Evolutionary conservation across 331 rosid species (phyloP), one percentile per base, ranked within the genome.

Genomic region (Malus hybrid): DNA sequence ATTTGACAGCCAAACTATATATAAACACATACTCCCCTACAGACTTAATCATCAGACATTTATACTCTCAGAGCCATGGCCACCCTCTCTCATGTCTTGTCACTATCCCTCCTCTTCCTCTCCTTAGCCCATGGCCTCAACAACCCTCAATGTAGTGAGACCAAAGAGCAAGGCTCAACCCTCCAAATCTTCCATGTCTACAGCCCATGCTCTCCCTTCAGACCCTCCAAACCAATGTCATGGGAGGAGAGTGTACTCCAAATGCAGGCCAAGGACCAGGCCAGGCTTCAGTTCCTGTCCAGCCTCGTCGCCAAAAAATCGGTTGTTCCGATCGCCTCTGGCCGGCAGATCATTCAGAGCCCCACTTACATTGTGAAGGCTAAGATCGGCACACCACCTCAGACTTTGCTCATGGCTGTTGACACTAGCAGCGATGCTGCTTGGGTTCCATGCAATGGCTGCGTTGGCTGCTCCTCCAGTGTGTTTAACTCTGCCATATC

Each of bases 371-470:
- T 95, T 33, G 96, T 95, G 5, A 76, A 82, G 33, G 89, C 91
- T 48, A 86, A 76, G 66, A 79, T 95, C 42, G 99, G 99, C 0
- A 90, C 96, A 1, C 99, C 99, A 0, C 69, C 93, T 42, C 99
- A 90, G 82, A 92, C 87, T 18, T 42, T 95, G 71, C 92, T 95
- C n/a, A 0, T 95, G 86, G 97, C 99, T 57, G 71, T 95, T 71
- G 99, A 95, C 27, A 95, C 96, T 6, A 92, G 92, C 82, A 95
- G 73, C 61, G 99, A 95, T 77, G 91, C 86, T 48, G 97, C 97
- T 2, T 95, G 97, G 99, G 56, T 92, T 9, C 99, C 99, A 56
- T 95, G 97, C 27, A 46, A 77, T 8, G 96, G 89, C 46, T 95
- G 99, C 64, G 54, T 84, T 12, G 99, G 99, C 39, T 95, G 99